Evolutionary conservation across 2,329 filamentous ascomycete species (phyloP), one percentile per base, ranked within the genome.

Genomic region (Fusarium globosum): DNA sequence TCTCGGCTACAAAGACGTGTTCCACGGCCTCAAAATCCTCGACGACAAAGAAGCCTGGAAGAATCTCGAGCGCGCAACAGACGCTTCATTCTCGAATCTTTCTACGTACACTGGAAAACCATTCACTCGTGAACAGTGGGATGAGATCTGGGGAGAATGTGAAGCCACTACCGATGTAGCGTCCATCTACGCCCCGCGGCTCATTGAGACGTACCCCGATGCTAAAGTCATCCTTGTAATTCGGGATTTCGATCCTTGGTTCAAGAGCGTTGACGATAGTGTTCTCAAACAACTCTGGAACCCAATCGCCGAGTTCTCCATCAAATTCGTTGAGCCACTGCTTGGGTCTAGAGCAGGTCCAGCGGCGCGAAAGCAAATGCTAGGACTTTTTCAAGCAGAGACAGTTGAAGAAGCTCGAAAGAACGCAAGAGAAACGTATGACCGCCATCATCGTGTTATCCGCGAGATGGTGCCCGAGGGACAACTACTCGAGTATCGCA

Each of bases 161-260:
- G 80, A 82, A 52, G 81, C 76, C 1, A 66, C 62, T 4, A 82
- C 81, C 0, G 81, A 83, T 51, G 41, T 80, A 15, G 79, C 78
- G 0, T 73, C 75, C 6, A 21, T 78, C 7, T 83, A 79, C 60
- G 78, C 73, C 2, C 63, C 76, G 3, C 71, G 79, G 36, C 63
- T 83, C 7, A 79, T 82, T 46, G 57, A 74, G 16, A 61, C 65
- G 1, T 83, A 82, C 14, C 81, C 81, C 0, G 76, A 82, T 0
- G 82, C 81, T 4, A 82, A 81, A 60, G 79, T 83, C 36, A 70
- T 83, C 1, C 69, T 83, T 0, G 78, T 79, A 6, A 67, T 78
- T 10, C 76, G 81, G 6, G 76, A 81, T 42, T 81, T 74, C 35
- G 80, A 81, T 2, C 68, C 61, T 15, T 82, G 81, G 81, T 78